Evolutionary conservation across 2,329 filamentous ascomycete genomes (phyloP).

Genomic region (Periglandula ipomoeae): DNA sequence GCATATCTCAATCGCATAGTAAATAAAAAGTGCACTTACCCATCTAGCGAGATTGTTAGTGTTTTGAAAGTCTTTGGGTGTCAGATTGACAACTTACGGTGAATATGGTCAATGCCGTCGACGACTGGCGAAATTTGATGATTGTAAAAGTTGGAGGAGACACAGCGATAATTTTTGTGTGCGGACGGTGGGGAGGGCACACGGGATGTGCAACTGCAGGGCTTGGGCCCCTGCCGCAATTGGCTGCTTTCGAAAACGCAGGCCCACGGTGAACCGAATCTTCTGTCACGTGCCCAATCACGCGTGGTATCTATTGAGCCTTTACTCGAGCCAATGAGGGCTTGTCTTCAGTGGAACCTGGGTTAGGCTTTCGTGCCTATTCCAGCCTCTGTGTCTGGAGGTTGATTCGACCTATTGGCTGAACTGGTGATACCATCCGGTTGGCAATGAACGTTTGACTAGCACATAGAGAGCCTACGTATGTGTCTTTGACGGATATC

Average conservation of each 20-base stretch:
- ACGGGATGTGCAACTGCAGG: slow-evolving; percentile 23
- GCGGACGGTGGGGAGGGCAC: slow-evolving; percentile 31
- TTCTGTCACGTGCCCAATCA: slow-evolving; percentile 7
- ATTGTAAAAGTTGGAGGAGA: slow-evolving; percentile 29
- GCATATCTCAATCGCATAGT: background rate
- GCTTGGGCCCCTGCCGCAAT: slow-evolving; percentile 27
- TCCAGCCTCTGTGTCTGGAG: background rate
- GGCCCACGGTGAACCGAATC: background rate
- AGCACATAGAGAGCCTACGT: too few species aligned
- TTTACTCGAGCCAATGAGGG: background rate
- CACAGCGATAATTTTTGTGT: slow-evolving; percentile 33
- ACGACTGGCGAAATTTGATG: slow-evolving; percentile 32
- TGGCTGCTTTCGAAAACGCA: slow-evolving; percentile 14
- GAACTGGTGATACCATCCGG: too few species aligned
- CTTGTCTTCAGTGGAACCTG: background rate
- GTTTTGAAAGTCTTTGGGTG: slow-evolving; percentile 25
- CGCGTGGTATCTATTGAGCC: background rate
- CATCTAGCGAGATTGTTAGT: slow-evolving; percentile 44
- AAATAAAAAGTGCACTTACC: slow-evolving; percentile 39
- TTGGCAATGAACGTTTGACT: too few species aligned
- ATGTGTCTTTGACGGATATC: too few species aligned
- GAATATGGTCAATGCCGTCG: slow-evolving; percentile 36
- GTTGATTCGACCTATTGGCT: too few species aligned
- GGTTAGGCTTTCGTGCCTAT: background rate
- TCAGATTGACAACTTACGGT: slow-evolving; percentile 34